Base-by-base conservation (phyloP, 805 yeast genomes). In the Peterozyma toletana region DNA sequence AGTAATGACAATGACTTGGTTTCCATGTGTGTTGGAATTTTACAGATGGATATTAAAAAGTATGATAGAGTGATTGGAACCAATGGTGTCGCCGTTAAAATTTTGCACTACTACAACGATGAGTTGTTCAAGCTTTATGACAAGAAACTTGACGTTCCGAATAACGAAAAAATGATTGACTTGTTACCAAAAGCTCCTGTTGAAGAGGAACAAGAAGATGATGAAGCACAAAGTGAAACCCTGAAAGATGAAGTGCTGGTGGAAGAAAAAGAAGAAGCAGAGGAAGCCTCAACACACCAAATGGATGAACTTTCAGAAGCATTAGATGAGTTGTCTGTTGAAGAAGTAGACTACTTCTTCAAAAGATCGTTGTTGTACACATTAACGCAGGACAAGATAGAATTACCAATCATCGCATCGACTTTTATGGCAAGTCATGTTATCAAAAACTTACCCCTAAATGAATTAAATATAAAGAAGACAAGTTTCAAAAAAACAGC, bases 401-500 rank as follows among this genome's bases (percentile, higher is more conserved):
- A 71, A 18, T 55, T 79, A 3, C 97, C 98, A 5, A 70, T 86
- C 29, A 64, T 76, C 1, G 71, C 95, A 3, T 86, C 97, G 0
- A 74, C 71, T 17, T 83, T 91, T 59, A 80, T 90, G 71, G 75
- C 93, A 0, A 75, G 71, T 37, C 80, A 80, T 53, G 66, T 90
- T 11, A 69, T 80, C 48, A 76, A 75, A 40, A 86, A 88, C 60
- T 61, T 91, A n/a, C 95, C 96, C 0, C 70, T 75, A 1, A 73
- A 84, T 43, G 83, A 79, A 53, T 74, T 81, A 35, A 80, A 75
- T 51, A 73, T 85, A 46, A 90, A 89, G 60, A 83, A 79, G 55
- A 80, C 96, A 0, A 77, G 89, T 2, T 91, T 95, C 95, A 89
- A 86, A 60, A 91, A 91, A 56, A 78, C 91, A 3, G 75, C 89